phyloP scores from a whole-genome alignment of 495 filamentous ascomycete genomes.

The Viridothelium virens region DNA sequence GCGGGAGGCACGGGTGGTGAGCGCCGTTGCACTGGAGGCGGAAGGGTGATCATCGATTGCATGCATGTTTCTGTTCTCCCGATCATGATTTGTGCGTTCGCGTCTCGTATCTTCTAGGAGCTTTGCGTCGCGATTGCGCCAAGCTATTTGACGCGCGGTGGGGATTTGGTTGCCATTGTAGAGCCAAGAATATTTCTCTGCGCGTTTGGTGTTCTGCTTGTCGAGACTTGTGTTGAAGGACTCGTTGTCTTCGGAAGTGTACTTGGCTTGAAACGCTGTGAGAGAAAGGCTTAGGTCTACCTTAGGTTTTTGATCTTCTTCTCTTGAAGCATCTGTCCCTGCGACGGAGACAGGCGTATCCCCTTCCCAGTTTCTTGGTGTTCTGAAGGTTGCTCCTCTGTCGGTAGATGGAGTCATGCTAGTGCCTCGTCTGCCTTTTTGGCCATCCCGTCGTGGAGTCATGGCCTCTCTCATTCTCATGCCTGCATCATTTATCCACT shows the following conservation, averaged over 20 bases:
- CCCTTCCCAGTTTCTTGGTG: slow-evolving; percentile 48
- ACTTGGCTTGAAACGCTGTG: slow-evolving; percentile 77
- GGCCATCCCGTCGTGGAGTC: slow-evolving; percentile 60
- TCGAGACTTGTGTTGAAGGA: slow-evolving; percentile 89
- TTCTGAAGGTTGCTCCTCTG: slow-evolving; percentile 36
- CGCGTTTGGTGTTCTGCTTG: slow-evolving; percentile 75
- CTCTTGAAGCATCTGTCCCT: slow-evolving; percentile 26
- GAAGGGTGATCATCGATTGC: neutral
- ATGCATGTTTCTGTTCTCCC: neutral
- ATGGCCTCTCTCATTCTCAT: slow-evolving; percentile 68
- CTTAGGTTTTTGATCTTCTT: slow-evolving; percentile 36
- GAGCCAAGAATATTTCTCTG: slow-evolving; percentile 78
- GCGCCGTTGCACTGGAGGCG: slow-evolving; percentile 12
- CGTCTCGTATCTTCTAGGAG: slow-evolving; percentile 34
- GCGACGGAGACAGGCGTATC: slow-evolving; percentile 61
- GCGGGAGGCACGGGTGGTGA: slow-evolving; percentile 45
- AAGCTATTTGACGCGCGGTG: slow-evolving; percentile 73
- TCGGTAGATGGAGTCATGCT: slow-evolving; percentile 30
- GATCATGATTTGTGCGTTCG: slow-evolving; percentile 26
- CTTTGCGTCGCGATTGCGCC: slow-evolving; percentile 54
- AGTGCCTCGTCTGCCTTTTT: slow-evolving; percentile 33
- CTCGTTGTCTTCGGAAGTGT: slow-evolving; percentile 95
- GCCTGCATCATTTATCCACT: slow-evolving; percentile 79
- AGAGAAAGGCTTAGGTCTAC: slow-evolving; percentile 78
- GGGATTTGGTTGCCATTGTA: slow-evolving; percentile 85